These are phyloP conservation scores for Coemansia sp. DNA, from an alignment of 192 early-diverging fungal genomes.

Conservation along the genomic window DNA sequence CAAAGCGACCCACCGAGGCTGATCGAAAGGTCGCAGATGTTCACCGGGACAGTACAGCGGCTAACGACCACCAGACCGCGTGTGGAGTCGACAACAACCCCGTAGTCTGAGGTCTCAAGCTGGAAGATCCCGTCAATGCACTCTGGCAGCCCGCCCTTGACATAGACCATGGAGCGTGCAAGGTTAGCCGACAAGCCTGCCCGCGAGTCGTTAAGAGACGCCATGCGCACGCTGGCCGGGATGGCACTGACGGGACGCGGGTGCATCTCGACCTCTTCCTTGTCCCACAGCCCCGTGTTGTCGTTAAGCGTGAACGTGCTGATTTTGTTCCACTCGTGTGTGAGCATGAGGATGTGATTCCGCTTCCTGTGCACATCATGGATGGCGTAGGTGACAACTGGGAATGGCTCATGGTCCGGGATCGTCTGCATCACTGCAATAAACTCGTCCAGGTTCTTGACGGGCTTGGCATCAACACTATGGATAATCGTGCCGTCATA, in stretches of 20 bases:
- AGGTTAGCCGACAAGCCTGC: conserved; percentile 15
- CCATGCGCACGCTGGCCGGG: conserved; percentile 17
- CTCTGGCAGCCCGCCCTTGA: conserved; percentile 13
- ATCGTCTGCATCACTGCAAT: conserved; percentile 58
- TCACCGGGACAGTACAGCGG: conserved; percentile 74
- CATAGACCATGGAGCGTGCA: conserved; percentile 26
- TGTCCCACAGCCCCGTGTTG: conserved; percentile 40
- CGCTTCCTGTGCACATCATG: conserved; percentile 13
- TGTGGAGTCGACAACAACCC: conserved; percentile 72
- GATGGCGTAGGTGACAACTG: conserved; percentile 19
- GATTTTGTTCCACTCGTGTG: conserved; percentile 34
- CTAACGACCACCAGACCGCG: conserved; percentile 77
- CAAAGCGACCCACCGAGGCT: conserved; percentile 85
- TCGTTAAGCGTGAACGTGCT: conserved; percentile 35
- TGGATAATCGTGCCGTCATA: conserved; percentile 46
- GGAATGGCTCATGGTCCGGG: conserved; percentile 44
- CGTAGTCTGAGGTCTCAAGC: conserved; percentile 40
- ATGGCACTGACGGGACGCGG: conserved; percentile 3
- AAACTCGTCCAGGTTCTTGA: conserved; percentile 61
- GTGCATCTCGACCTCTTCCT: conserved; percentile 3
- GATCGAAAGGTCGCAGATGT: conserved; percentile 71
- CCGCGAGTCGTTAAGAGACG: conserved; percentile 14
- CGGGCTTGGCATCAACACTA: conserved; percentile 60
- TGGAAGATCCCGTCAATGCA: conserved; percentile 15
- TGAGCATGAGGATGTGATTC: not conserved